Base-by-base conservation (phyloP, 345 rosid species). In the Acer campestre region DNA sequence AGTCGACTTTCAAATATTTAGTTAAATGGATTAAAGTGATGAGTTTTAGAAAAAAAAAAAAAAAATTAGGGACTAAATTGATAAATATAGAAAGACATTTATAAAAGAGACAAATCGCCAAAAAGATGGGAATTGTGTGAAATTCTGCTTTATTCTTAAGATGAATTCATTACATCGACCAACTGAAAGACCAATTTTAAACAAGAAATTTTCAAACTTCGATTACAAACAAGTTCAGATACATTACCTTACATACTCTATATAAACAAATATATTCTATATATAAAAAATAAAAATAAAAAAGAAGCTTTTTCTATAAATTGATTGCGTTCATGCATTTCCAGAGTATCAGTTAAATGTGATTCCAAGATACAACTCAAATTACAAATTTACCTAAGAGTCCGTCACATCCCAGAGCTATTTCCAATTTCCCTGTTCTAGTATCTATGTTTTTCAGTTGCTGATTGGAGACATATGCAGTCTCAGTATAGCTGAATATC, bases 361-460 rank as follows among this genome's bases (percentile, higher is more conserved):
- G 14, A 62, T 70, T 73, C 67, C 18, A 73, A 22, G 53, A 27
- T n/a, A 70, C 53, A 55, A 49, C 58, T 70, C 68, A 67, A 77
- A 69, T 48, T 75, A 75, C 55, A 65, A 42, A 48, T 74, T 14
- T 78, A 13, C 63, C 48, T 42, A 35, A 35, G 7, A 35, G 38
- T 35, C 38, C 14, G 59, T 51, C 16, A 18, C 27, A 46, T 76
- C 29, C 42, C 7, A 14, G 23, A 44, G 46, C 61, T 35, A 59
- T 61, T 63, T 20, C 27, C 7, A 68, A 11, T 40, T 31, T 22
- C 75, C 49, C 62, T 40, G 3, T 38, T 10, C 76, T 71, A 48
- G 17, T n/a, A 71, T 53, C 70, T 67, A 38, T 61, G 27, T 13
- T 65, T 40, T 75, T 56, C 58, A 64, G 10, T 74, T 67, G 40